A percentile compares a stretch with the other conserved stretches of the same genome.
Conservation (phyloP, 129 eudicot species). For the Cynara cardunculus region DNA sequence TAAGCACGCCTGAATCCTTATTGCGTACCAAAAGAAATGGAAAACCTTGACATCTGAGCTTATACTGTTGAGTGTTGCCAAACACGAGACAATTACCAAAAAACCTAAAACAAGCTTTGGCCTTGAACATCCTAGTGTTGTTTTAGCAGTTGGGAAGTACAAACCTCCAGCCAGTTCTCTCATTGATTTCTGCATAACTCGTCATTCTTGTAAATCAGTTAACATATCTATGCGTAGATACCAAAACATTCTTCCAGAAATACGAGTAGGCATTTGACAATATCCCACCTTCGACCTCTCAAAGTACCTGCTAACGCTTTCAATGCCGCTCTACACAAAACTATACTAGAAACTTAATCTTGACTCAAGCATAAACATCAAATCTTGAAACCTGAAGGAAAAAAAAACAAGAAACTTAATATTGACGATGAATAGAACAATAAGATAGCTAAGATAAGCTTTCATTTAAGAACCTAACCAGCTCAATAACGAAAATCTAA, state of each 20-base stretch:
- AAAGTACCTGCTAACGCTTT: neutral
- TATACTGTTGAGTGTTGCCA: slow-evolving; percentile 12
- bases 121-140: slow-evolving; percentile 44
- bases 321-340: neutral
- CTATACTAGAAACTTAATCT: neutral
- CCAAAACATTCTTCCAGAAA: slow-evolving; percentile 2
- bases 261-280: neutral
- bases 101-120: slow-evolving; percentile 24
- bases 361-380: neutral
- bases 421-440: neutral
- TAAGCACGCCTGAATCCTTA: slow-evolving; percentile 12
- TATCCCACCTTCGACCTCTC: neutral
- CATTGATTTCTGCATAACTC: slow-evolving; percentile 37
- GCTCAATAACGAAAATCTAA: slow-evolving; percentile 11
- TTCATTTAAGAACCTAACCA: slow-evolving; percentile 14
- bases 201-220: slow-evolving; percentile 21
- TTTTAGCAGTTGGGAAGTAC: slow-evolving; percentile 26
- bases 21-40: slow-evolving; percentile 21
- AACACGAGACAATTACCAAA: slow-evolving; percentile 21
- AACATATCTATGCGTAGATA: neutral
- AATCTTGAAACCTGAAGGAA: slow-evolving; percentile 18
- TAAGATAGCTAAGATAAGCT: neutral
- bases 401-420: slow-evolving; percentile 11
- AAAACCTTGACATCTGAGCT: slow-evolving; percentile 26
- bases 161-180: slow-evolving; percentile 25